Conservation (phyloP, 805 yeast genomes). For the Crinitomyces ghanaensis region DNA sequence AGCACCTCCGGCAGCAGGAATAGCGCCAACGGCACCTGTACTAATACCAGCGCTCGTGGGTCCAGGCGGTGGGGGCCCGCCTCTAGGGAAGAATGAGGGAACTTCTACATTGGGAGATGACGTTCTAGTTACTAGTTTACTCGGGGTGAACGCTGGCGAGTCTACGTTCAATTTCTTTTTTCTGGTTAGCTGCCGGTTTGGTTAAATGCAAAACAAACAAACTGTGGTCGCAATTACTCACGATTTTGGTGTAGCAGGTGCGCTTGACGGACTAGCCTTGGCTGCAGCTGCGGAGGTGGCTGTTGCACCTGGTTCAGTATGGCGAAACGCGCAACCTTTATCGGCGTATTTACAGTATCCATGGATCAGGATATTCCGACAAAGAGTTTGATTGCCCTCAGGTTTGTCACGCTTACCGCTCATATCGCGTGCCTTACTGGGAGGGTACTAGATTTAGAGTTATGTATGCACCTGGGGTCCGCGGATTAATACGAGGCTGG, state of each 20-base stretch:
- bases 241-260: neutral
- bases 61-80: neutral
- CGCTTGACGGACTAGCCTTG: neutral
- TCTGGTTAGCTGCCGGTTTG: neutral
- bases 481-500: too few relatives aligned
- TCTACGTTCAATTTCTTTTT: conserved; percentile 44
- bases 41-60: neutral
- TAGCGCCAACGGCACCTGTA: neutral
- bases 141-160: conserved; percentile 45
- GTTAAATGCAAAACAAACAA: neutral
- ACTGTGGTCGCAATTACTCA: neutral
- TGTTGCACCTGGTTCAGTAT: conserved; percentile 30
- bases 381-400: conserved; percentile 35
- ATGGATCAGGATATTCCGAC: conserved; percentile 73
- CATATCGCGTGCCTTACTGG: too few relatives aligned
- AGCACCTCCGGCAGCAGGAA: neutral
- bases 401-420: too few relatives aligned
- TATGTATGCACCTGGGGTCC: too few relatives aligned
- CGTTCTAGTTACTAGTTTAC: neutral
- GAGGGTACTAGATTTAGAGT: too few relatives aligned
- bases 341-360: conserved; percentile 83
- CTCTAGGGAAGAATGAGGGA: conserved; percentile 9
- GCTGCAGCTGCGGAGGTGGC: neutral
- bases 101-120: conserved; percentile 4
- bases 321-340: conserved; percentile 77